phyloP scores from a whole-genome alignment of 495 filamentous ascomycete genomes.

The Hypoxylon intermedium region DNA sequence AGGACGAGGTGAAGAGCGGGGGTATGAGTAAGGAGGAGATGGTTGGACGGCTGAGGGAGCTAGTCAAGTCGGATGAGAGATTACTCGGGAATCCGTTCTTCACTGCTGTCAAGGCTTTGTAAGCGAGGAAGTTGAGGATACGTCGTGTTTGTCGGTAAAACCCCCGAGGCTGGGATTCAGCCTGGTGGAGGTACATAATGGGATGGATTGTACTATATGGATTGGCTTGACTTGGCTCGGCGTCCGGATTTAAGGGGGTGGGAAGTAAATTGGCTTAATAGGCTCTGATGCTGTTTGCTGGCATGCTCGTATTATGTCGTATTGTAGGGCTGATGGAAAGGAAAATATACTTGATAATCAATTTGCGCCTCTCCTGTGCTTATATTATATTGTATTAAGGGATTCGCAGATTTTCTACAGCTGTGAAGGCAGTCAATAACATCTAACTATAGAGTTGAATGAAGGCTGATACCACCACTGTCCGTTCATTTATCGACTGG shows the following conservation, averaged over 20 bases:
- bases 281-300: constrained; percentile 9
- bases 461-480: too few species aligned
- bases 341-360: constrained; percentile 13
- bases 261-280: constrained; percentile 17
- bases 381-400: too few species aligned
- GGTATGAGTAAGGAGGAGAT: constrained; percentile 78
- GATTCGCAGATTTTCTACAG: too few species aligned
- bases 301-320: neutral
- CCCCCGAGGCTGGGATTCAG: too few species aligned
- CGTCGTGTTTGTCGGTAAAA: too few species aligned
- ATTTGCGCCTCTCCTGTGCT: neutral
- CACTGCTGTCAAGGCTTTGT: constrained; percentile 82
- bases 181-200: constrained; percentile 1
- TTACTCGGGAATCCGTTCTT: constrained; percentile 88
- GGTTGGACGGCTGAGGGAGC: constrained; percentile 76
- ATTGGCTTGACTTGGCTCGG: constrained; percentile 19
- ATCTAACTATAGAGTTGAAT: too few species aligned
- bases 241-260: constrained; percentile 9
- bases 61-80: constrained; percentile 74
- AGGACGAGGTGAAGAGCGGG: constrained; percentile 73
- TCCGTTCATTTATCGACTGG: too few species aligned
- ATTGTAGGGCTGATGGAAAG: neutral
- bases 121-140: too few species aligned
- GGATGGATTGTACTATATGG: constrained; percentile 15
- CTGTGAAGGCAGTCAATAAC: too few species aligned